Evolutionary conservation across 352 stramenopile genomes (phyloP).

Genomic region (Globisporangium barbulae): DNA sequence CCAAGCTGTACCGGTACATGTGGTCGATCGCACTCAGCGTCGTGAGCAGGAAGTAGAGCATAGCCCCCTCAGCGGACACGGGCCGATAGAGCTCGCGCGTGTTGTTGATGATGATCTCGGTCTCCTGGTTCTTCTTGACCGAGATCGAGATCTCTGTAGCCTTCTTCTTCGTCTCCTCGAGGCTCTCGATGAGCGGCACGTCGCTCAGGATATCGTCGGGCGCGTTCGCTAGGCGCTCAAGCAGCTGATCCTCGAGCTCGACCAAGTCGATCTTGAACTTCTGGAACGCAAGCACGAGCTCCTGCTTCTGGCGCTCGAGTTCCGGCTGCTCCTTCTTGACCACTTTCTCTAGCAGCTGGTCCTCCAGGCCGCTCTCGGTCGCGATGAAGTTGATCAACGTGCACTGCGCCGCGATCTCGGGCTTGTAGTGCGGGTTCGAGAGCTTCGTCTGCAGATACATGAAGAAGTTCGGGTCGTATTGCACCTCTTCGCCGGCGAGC

Average conservation of each 20-base stretch:
- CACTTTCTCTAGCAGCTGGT: slow-evolving; percentile 95
- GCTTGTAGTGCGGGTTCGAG: slow-evolving; percentile 97
- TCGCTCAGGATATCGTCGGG: slow-evolving; percentile 96
- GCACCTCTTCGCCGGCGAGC: slow-evolving; percentile 93
- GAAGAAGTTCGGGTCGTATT: slow-evolving; percentile 96
- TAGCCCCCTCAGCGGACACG: slow-evolving; percentile 93
- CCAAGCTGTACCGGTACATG: slow-evolving; percentile 98
- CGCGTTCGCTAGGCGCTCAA: slow-evolving; percentile 94
- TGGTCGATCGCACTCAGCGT: slow-evolving; percentile 95
- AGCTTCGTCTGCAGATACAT: slow-evolving; percentile 97
- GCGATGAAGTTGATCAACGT: slow-evolving; percentile 99
- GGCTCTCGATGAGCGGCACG: slow-evolving; percentile 94
- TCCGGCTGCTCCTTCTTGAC: slow-evolving; percentile 95
- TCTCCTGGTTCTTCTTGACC: slow-evolving; percentile 94
- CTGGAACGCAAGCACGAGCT: slow-evolving; percentile 90
- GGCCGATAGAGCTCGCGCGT: slow-evolving; percentile 93
- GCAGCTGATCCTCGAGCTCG: slow-evolving; percentile 94
- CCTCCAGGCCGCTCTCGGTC: slow-evolving; percentile 94
- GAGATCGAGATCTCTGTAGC: slow-evolving; percentile 95
- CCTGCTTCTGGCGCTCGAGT: slow-evolving; percentile 93
- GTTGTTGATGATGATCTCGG: slow-evolving; percentile 93
- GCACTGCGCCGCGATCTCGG: slow-evolving; percentile 95
- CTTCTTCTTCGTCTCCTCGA: slow-evolving; percentile 96
- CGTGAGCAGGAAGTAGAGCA: slow-evolving; percentile 98
- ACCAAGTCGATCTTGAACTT: slow-evolving; percentile 97